Evolutionary conservation across 1,139 yeast species (phyloP), one percentile per base, ranked within the genome.

Genomic region (Sugiyamaella neomexicana): DNA sequence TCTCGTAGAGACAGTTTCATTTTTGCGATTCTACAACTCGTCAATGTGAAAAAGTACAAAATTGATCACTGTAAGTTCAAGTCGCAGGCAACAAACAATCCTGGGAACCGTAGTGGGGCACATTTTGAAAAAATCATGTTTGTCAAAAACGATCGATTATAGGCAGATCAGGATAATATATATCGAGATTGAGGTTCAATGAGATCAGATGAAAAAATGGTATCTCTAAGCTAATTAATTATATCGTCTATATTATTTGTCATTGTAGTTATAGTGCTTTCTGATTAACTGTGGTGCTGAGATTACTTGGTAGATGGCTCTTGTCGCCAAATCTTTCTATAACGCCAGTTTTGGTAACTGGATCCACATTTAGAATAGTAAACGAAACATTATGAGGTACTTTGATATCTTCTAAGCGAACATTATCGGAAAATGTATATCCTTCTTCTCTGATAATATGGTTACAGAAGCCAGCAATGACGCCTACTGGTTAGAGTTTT

Each of bases 1-100:
- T 93, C 96, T 71, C 91, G 90, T 71, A 93, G 83, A 53, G 86
- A 81, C 62, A 95, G 77, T 73, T 85, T 87, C 95, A 93, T 90
- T 49, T 40, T 31, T 46, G 5, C 12, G 27, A 27, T 25, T 17
- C 15, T n/a, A 23, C 50, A 12, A 46, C 25, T n/a, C n/a, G n/a
- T n/a, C n/a, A n/a, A n/a, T 36, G 8, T 39, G 25, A 20, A n/a
- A n/a, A n/a, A 20, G 5, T 20, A 20, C 25, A 20, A 20, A 20
- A 20, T 5, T 20, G 25, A 20, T 27, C 37, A 13, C 46, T 42
- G 37, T n/a, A 29, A 29, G 10, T n/a, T n/a, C n/a, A n/a, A n/a
- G n/a, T n/a, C n/a, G n/a, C n/a, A n/a, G n/a, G n/a, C n/a, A n/a
- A n/a, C n/a, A n/a, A n/a, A n/a, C n/a, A n/a, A n/a, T n/a, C n/a